A percentile compares a stretch with the other conserved stretches of the same genome.
Evolutionary conservation across 2,329 filamentous ascomycete genomes (phyloP).

Genomic region (Colletotrichum cereale): DNA sequence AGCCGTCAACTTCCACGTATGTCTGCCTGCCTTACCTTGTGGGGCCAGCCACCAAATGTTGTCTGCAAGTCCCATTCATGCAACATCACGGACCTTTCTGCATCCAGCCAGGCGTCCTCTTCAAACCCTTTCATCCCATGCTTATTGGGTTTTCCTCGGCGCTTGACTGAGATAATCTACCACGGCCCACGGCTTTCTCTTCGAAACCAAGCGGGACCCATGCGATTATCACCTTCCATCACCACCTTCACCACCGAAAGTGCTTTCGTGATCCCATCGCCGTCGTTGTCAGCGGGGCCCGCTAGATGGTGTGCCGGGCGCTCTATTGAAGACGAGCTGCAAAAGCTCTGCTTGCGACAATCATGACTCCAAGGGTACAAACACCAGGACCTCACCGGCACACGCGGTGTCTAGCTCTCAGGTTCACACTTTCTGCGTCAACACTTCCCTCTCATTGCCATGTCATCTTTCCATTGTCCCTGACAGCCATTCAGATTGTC

Average conservation of each 20-base stretch:
- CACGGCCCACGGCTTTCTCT: not conserved
- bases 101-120: not conserved
- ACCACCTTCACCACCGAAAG: not conserved
- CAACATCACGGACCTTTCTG: constrained; percentile 1
- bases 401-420: not conserved
- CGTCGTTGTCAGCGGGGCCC: not conserved
- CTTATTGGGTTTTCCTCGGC: not conserved
- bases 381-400: not conserved
- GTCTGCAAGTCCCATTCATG: not conserved
- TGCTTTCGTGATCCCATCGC: too few species aligned
- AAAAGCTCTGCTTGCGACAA: not conserved
- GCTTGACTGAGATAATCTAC: not conserved
- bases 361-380: not conserved
- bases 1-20: not conserved
- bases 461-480: not conserved
- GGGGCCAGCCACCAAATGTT: not conserved
- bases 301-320: too few species aligned
- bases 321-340: not conserved
- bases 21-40: not conserved
- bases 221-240: not conserved
- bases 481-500: not conserved
- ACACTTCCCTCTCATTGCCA: not conserved
- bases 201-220: not conserved
- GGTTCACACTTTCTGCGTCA: not conserved
- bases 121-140: not conserved